Percentiles rank a stretch among this genome's conserved stretches.
These are phyloP conservation scores for Dendrobium nobile DNA, from an alignment of 106 monocot genomes.

Conservation along the genomic window DNA sequence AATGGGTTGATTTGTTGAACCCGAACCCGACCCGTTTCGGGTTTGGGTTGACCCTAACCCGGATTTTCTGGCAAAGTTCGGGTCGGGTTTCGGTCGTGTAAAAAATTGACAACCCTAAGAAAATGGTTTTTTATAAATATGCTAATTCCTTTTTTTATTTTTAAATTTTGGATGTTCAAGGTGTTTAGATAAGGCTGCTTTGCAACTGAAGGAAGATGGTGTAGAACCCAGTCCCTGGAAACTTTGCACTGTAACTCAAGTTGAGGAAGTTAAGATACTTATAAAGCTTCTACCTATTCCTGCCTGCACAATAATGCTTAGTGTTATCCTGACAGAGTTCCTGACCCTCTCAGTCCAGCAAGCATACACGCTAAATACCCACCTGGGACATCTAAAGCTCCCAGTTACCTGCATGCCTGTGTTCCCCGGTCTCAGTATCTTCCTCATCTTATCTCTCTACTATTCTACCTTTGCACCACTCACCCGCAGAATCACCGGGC, in stretches of 20 bases:
- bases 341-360: constrained; percentile 88
- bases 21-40: too few relatives aligned
- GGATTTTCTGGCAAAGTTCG: too few relatives aligned
- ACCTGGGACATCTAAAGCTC: constrained; percentile 57
- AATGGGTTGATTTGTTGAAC: too few relatives aligned
- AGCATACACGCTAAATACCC: constrained; percentile 85
- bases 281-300: constrained; percentile 75
- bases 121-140: not conserved
- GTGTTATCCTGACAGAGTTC: constrained; percentile 70
- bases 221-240: constrained; percentile 58
- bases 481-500: constrained; percentile 70
- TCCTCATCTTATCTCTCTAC: constrained; percentile 68
- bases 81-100: too few relatives aligned
- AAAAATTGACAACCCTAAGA: not conserved
- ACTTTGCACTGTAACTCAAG: constrained; percentile 90
- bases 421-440: constrained; percentile 74
- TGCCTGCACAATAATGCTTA: constrained; percentile 69
- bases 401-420: constrained; percentile 89
- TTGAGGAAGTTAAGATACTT: constrained; percentile 88
- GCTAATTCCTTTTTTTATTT: not conserved
- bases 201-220: constrained; percentile 59
- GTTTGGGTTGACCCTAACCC: too few relatives aligned
- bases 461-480: constrained; percentile 68
- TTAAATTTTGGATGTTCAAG: constrained; percentile 10
- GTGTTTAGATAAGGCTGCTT: constrained; percentile 82